Evolutionary conservation across 2,329 filamentous ascomycete species (phyloP).

Genomic region (Aspergillus pseudoviridinutans): DNA sequence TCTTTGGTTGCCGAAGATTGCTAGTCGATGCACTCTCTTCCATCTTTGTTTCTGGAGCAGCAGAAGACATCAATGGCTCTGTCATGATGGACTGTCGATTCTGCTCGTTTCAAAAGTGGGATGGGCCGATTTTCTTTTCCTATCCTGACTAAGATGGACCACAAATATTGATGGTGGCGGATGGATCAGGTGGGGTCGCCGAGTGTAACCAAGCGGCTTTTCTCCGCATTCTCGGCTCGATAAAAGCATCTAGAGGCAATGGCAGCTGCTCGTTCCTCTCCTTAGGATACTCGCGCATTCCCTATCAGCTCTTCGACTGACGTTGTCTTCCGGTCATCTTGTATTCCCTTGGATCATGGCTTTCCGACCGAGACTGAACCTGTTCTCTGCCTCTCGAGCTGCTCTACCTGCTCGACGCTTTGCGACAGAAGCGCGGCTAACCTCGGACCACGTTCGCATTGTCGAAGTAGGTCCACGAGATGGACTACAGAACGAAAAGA

Average conservation of each 20-base stretch:
- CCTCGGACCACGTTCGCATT: constrained; percentile 49
- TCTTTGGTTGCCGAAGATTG: constrained; percentile 68
- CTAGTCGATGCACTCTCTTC: neutral
- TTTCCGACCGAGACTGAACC: constrained; percentile 21
- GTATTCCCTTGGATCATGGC: constrained; percentile 14
- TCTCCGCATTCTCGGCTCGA: constrained; percentile 26
- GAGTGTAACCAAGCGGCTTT: constrained; percentile 7
- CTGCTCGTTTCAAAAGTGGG: constrained; percentile 5
- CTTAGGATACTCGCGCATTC: neutral
- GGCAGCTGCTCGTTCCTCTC: constrained; percentile 5
- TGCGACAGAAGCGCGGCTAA: constrained; percentile 39
- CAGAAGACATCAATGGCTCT: neutral
- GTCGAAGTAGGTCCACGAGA: constrained; percentile 53
- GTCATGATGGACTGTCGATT: constrained; percentile 1
- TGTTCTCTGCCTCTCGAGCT: constrained; percentile 27
- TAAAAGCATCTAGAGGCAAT: neutral
- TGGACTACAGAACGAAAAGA: constrained; percentile 53
- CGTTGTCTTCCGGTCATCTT: neutral
- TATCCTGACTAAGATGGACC: constrained; percentile 11
- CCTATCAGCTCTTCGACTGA: constrained; percentile 2
- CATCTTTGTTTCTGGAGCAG: constrained; percentile 2
- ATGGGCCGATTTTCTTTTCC: constrained; percentile 10
- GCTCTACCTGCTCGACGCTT: constrained; percentile 24
- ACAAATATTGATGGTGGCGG: constrained; percentile 2
- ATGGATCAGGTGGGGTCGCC: constrained; percentile 17